Conservation (phyloP, 2,329 filamentous ascomycete species). For the Didymella lethalis region DNA sequence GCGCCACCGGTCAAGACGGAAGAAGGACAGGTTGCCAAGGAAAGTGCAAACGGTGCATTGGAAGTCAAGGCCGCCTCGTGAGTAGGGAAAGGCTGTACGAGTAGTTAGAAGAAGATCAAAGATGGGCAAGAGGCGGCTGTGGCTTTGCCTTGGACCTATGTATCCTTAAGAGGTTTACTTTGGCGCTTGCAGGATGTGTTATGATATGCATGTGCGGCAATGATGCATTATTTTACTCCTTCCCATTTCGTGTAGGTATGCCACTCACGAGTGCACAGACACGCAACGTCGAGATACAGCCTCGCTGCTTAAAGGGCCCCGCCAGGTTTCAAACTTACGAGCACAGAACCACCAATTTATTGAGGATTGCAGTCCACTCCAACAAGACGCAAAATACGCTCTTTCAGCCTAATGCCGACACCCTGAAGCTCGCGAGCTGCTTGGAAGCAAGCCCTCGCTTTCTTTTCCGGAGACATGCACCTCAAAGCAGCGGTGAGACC, state of each 20-base stretch:
- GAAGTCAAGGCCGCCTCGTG: conserved; percentile 41
- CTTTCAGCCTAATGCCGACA: too few species aligned
- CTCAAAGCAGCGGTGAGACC: too few species aligned
- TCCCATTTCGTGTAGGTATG: background rate
- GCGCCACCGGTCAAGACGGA: conserved; percentile 35
- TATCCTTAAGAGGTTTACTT: conserved; percentile 10
- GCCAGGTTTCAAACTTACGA: too few species aligned
- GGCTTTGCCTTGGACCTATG: conserved; percentile 5
- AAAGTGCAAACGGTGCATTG: conserved; percentile 38
- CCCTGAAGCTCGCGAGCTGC: too few species aligned
- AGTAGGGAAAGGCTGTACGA: background rate
- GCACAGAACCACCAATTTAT: too few species aligned
- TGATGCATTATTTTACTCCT: background rate
- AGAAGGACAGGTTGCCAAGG: conserved; percentile 27
- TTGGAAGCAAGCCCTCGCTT: too few species aligned
- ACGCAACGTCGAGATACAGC: background rate
- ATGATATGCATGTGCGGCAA: background rate
- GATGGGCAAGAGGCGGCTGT: background rate
- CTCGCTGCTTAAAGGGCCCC: too few species aligned
- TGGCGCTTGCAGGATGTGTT: background rate
- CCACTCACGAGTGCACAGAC: background rate
- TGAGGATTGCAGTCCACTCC: too few species aligned
- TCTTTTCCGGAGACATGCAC: too few species aligned
- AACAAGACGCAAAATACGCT: too few species aligned
- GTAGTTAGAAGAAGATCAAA: too few species aligned